Conservation (phyloP, 2,329 filamentous ascomycete genomes). For the Aspergillus vadensis region DNA sequence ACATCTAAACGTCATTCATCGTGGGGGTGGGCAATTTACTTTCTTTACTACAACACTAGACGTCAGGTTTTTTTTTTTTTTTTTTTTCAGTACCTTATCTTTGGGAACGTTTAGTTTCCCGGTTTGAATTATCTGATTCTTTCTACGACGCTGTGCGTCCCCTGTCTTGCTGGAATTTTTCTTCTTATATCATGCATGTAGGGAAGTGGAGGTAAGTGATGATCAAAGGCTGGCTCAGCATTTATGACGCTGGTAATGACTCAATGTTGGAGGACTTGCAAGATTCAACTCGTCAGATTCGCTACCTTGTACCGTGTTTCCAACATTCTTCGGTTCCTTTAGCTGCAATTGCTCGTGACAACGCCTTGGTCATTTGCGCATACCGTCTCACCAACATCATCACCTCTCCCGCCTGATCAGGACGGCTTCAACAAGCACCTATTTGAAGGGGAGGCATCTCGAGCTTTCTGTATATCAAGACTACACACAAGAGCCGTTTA, state of each 20-base stretch:
- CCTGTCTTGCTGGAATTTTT: conserved; percentile 14
- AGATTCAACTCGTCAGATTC: conserved; percentile 11
- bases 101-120: conserved; percentile 2
- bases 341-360: conserved; percentile 7
- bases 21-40: conserved; percentile 1
- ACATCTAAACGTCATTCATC: conserved; percentile 5
- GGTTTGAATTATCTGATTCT: conserved; percentile 4
- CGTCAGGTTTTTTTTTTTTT: background rate
- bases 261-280: conserved; percentile 3
- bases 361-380: conserved; percentile 9
- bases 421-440: background rate
- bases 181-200: conserved; percentile 19
- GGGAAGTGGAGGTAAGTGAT: conserved; percentile 20
- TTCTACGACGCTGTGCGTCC: conserved; percentile 20
- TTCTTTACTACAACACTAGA: conserved; percentile 8
- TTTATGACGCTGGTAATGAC: conserved; percentile 10
- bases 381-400: conserved; percentile 6
- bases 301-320: background rate
- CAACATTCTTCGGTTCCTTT: conserved; percentile 10
- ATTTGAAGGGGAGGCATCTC: background rate
- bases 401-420: background rate
- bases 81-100: background rate
- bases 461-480: background rate
- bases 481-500: background rate
- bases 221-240: conserved; percentile 15